Evolutionary conservation across 2,329 filamentous ascomycete species (phyloP), one percentile per base, ranked within the genome.

Genomic region (Myriosclerotinia duriaeana): DNA sequence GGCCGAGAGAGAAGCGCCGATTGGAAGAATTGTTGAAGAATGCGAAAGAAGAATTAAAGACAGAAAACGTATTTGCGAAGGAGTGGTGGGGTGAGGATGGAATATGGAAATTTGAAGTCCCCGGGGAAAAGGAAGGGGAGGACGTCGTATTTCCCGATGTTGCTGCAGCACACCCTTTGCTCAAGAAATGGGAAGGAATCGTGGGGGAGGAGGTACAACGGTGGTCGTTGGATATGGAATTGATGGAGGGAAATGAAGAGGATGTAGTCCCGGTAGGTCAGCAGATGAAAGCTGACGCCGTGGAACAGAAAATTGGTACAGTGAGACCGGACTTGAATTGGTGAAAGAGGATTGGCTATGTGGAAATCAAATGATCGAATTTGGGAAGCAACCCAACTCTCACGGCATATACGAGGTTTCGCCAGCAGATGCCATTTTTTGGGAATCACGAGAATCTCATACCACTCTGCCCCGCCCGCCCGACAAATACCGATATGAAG

Each of bases 81-180:
- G 80, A 85, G n/a, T 92, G 84, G 77, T 91, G 91, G 81, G 84
- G 84, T 4, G 78, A 83, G 14, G 89, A 92, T 74, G 91, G 90
- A 0, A 85, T 87, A 50, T 93, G 89, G 89, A 87, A 79, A 72
- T 94, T 85, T 76, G 78, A 83, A 0, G 83, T 90, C 40, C 74
- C 77, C 22, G 78, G 78, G 5, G 72, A 74, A 55, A 76, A 74
- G 15, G 77, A 75, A 6, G 76, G 72, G 9, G 78, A 75, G 0
- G 82, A 83, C 9, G 77, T 84, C 1, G 77, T 86, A 4, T 88
- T 90, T 71, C 76, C 80, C 48, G 83, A 89, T 74, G 84, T 93
- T 55, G 89, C 89, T 0, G 80, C 79, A 50, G 83, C 85, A 36
- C 91, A 93, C 77, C 91, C 91, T 48, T 71, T 92, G 60, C 75